Percentiles rank a stretch among this genome's conserved stretches.
phyloP scores from a whole-genome alignment of 2,329 filamentous ascomycete species.

The Alternaria sp. region DNA sequence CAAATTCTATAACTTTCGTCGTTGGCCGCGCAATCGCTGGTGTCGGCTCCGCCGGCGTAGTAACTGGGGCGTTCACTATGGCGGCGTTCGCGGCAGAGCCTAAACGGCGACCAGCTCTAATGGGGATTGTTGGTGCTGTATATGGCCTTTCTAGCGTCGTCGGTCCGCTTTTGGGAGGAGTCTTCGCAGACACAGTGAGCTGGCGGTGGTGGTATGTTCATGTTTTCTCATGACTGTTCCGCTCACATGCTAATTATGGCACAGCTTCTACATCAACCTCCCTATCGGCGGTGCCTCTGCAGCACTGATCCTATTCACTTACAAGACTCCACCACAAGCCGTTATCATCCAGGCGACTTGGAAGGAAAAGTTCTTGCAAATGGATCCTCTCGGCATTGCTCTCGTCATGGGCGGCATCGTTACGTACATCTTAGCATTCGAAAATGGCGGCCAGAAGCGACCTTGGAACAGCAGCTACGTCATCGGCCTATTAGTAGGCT shows the following conservation, averaged over 20 bases:
- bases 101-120: slow-evolving; percentile 47
- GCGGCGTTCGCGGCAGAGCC: slow-evolving; percentile 53
- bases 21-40: slow-evolving; percentile 51
- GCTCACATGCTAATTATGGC: not conserved
- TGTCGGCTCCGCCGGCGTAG: slow-evolving; percentile 46
- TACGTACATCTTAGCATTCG: slow-evolving; percentile 54
- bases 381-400: slow-evolving; percentile 53
- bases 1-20: slow-evolving; percentile 45
- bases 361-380: slow-evolving; percentile 50
- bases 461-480: slow-evolving; percentile 46
- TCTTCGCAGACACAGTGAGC: slow-evolving; percentile 45
- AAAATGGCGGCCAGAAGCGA: slow-evolving; percentile 49
- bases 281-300: slow-evolving; percentile 52
- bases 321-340: slow-evolving; percentile 31
- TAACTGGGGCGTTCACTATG: slow-evolving; percentile 45
- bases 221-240: not conserved
- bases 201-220: slow-evolving; percentile 50
- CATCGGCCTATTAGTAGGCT: slow-evolving; percentile 55
- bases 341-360: slow-evolving; percentile 24
- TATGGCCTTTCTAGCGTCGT: slow-evolving; percentile 47
- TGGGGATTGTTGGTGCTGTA: slow-evolving; percentile 45
- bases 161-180: slow-evolving; percentile 52
- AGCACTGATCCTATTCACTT: slow-evolving; percentile 39
- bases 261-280: slow-evolving; percentile 50
- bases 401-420: slow-evolving; percentile 49